A percentile compares a stretch with the other conserved stretches of the same genome.
Evolutionary conservation across 441 rosid genomes (phyloP).

Genomic region (Viola pubescens): DNA sequence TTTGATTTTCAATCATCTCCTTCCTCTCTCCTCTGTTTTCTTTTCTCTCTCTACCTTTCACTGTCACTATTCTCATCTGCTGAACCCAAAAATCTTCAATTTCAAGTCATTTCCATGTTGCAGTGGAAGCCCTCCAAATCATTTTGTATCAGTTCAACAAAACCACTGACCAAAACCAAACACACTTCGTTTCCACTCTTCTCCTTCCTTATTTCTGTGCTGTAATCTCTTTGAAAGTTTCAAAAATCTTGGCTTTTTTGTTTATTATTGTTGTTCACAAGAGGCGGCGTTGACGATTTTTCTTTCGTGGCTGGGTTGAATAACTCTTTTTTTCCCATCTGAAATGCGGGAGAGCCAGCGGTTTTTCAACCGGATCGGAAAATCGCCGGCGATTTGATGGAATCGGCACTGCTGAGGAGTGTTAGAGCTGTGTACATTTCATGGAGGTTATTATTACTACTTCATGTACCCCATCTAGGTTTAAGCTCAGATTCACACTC

Average conservation of each 20-base stretch:
- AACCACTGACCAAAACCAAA: background rate
- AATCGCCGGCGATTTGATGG: constrained; percentile 56
- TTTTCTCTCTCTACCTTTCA: constrained; percentile 15
- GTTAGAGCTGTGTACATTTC: constrained; percentile 28
- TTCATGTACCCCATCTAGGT: constrained; percentile 30
- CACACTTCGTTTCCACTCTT: background rate
- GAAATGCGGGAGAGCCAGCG: constrained; percentile 42
- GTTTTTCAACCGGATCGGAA: constrained; percentile 34
- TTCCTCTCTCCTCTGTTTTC: background rate
- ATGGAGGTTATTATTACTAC: constrained; percentile 58
- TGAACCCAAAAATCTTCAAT: constrained; percentile 4
- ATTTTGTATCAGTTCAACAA: background rate
- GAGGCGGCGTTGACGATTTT: background rate
- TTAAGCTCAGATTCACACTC: constrained; percentile 48
- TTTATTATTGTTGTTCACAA: background rate
- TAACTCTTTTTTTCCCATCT: background rate
- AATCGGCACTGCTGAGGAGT: constrained; percentile 29
- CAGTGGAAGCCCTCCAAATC: background rate
- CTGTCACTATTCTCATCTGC: constrained; percentile 25
- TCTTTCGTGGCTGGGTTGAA: background rate
- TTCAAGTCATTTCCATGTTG: constrained; percentile 11
- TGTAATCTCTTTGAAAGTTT: too few relatives aligned
- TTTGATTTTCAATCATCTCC: constrained; percentile 25
- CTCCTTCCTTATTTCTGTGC: background rate
- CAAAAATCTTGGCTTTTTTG: background rate